Evolutionary conservation across 2,329 filamentous ascomycete genomes (phyloP).

Genomic region (Dothideomycetidae sp.): DNA sequence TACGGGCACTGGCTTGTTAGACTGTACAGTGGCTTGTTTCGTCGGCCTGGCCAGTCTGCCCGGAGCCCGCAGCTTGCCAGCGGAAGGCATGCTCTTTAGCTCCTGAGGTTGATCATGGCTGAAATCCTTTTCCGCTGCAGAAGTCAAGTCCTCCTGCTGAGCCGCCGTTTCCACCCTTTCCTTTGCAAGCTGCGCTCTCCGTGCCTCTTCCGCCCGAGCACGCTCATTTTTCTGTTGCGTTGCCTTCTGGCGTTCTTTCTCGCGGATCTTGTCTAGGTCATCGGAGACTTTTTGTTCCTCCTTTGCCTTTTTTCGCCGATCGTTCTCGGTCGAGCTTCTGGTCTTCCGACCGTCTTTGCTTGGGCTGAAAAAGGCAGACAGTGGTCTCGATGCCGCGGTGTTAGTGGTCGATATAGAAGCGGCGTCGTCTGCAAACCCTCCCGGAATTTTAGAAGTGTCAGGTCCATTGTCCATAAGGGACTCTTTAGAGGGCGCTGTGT

Average conservation of each 20-base stretch:
- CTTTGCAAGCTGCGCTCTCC: slow-evolving; percentile 23
- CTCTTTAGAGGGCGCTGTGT: slow-evolving; percentile 7
- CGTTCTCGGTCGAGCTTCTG: slow-evolving; percentile 44
- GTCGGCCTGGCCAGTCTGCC: slow-evolving; percentile 25
- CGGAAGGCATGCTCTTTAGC: slow-evolving; percentile 33
- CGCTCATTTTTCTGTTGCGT: slow-evolving; percentile 39
- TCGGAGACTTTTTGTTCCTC: slow-evolving; percentile 48
- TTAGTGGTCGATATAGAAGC: slow-evolving; percentile 14
- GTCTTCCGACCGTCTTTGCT: slow-evolving; percentile 33
- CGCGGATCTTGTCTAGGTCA: slow-evolving; percentile 52
- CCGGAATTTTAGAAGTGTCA: slow-evolving; percentile 19
- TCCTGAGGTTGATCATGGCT: slow-evolving; percentile 43
- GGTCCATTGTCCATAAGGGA: slow-evolving; percentile 6
- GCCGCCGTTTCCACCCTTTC: slow-evolving; percentile 19
- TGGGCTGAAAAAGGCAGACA: slow-evolving; percentile 14
- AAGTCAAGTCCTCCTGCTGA: slow-evolving; percentile 24
- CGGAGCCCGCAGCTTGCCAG: slow-evolving; percentile 24
- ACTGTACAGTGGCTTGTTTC: slow-evolving; percentile 38
- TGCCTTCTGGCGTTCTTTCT: slow-evolving; percentile 57
- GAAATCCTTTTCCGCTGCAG: slow-evolving; percentile 43
- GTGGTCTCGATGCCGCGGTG: slow-evolving; percentile 11
- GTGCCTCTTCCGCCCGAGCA: slow-evolving; percentile 26
- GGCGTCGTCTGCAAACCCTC: slow-evolving; percentile 17
- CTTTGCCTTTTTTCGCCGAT: slow-evolving; percentile 45
- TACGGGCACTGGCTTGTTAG: slow-evolving; percentile 49